Evolutionary conservation across 768 basidiomycete species (phyloP).

Genomic region (Amanita pallidorosea): DNA sequence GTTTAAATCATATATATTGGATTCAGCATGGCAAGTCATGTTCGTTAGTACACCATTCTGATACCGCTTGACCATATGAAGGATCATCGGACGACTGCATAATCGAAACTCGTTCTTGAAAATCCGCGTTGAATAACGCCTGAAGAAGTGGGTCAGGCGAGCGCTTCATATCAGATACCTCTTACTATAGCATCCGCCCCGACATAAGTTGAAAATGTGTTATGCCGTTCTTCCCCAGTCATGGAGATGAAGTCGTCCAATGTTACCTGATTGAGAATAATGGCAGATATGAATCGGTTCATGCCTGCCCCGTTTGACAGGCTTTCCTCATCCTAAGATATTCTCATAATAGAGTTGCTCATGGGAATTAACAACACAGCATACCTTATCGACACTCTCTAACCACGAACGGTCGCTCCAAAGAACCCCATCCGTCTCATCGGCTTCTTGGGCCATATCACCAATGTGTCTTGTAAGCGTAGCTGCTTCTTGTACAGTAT

Average conservation of each 20-base stretch:
- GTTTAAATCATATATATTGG: too few species aligned
- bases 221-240: constrained; percentile 33
- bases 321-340: constrained; percentile 48
- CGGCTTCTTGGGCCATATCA: constrained; percentile 38
- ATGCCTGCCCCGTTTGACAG: constrained; percentile 48
- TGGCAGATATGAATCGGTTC: constrained; percentile 60
- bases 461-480: constrained; percentile 44
- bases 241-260: constrained; percentile 47
- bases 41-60: background rate
- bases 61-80: background rate
- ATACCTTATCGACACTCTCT: constrained; percentile 43
- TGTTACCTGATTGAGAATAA: constrained; percentile 44
- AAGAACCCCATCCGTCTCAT: constrained; percentile 28
- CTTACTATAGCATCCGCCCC: constrained; percentile 45
- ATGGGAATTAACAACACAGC: background rate
- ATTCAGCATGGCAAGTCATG: background rate
- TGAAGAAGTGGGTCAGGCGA: background rate
- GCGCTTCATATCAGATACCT: constrained; percentile 1
- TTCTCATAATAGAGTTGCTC: background rate
- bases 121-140: constrained; percentile 1
- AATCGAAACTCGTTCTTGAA: background rate
- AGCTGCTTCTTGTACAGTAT: constrained; percentile 48
- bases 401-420: constrained; percentile 63
- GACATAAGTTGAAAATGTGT: constrained; percentile 33
- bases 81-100: background rate